Evolutionary conservation across 1,284 basidiomycete species (phyloP), one percentile per base, ranked within the genome.

Genomic region (Volvariella surrecta): DNA sequence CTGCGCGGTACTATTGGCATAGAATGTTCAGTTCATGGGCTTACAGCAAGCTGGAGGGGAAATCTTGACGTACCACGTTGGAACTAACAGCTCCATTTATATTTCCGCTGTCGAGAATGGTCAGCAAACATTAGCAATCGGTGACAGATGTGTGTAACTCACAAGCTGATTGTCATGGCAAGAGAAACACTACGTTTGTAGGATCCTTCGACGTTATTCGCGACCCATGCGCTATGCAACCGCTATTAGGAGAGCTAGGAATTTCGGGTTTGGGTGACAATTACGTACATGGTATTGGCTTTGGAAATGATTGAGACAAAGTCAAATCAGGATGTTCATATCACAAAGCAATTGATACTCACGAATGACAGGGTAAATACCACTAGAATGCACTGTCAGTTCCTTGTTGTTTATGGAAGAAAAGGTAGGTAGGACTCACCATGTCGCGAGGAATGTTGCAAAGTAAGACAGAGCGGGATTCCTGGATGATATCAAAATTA

Each of bases 181-280:
- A 86, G 63, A 0, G 80, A 73, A 1, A 85, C 82, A 49, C 79
- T 80, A 17, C 84, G 78, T 52, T 87, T 87, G 60, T 87, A 88
- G 0, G 75, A 72, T 4, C 84, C 82, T 62, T 87, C 82, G 13
- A 82, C 73, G 53, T 83, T 85, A 52, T 82, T 82, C 21, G 78
- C 77, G 24, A 77, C 73, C 78, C 82, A 84, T 4, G 82, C 79
- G 50, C 75, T 79, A 45, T 6, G 9, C 46, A 17, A 37, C 40
- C 19, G 13, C 42, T 51, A 37, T 48, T 41, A 24, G 48, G 7
- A 11, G 38, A 19, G 19, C 4, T 20, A 24, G n/a, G 18, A 22
- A 30, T 35, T 31, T 42, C 22, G 43, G 15, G 28, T 28, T 18
- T 2, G 9, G 15, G 21, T 54, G 24, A 28, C 6, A 11, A 11